Evolutionary conservation across 352 stramenopile genomes (phyloP).

Genomic region (Halophytophthora polymorphica): DNA sequence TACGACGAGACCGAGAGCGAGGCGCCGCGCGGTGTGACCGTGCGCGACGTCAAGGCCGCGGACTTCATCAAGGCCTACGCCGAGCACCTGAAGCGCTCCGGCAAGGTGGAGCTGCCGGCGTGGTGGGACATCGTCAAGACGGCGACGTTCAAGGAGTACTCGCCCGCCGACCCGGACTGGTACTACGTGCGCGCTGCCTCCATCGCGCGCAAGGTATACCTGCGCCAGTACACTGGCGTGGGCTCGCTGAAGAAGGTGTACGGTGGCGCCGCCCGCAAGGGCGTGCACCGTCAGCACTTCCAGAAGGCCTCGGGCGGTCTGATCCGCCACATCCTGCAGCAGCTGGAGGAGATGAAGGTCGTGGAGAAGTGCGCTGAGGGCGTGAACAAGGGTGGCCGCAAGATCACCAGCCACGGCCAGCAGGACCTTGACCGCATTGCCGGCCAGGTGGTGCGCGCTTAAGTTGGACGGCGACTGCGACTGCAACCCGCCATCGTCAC

Average conservation of each 20-base stretch:
- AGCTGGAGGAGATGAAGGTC: conserved; percentile 98
- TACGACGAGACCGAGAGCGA: conserved; percentile 69
- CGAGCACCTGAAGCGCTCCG: conserved; percentile 98
- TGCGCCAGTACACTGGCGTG: conserved; percentile 95
- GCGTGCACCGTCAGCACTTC: conserved; percentile 95
- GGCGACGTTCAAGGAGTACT: conserved; percentile 97
- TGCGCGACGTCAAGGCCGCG: conserved; percentile 95
- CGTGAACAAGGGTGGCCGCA: conserved; percentile 92
- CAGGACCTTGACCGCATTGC: conserved; percentile 99
- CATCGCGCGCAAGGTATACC: conserved; percentile 98
- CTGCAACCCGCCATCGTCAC: too few species aligned
- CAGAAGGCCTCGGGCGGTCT: conserved; percentile 94
- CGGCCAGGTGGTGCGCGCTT: conserved; percentile 89
- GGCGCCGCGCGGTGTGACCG: conserved; percentile 91
- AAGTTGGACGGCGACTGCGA: conserved; percentile 47
- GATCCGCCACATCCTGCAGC: conserved; percentile 97
- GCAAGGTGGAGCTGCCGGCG: conserved; percentile 97
- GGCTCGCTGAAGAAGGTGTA: conserved; percentile 98
- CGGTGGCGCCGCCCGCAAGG: conserved; percentile 90
- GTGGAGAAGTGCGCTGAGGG: conserved; percentile 92
- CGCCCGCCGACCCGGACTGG: conserved; percentile 97
- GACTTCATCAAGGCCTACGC: conserved; percentile 99
- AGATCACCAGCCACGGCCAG: conserved; percentile 96
- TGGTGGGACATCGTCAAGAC: conserved; percentile 99
- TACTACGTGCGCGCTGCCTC: conserved; percentile 98